Percentiles rank a stretch among this genome's conserved stretches.
Conservation (phyloP, 805 yeast genomes). For the Hanseniaspora vineae region DNA sequence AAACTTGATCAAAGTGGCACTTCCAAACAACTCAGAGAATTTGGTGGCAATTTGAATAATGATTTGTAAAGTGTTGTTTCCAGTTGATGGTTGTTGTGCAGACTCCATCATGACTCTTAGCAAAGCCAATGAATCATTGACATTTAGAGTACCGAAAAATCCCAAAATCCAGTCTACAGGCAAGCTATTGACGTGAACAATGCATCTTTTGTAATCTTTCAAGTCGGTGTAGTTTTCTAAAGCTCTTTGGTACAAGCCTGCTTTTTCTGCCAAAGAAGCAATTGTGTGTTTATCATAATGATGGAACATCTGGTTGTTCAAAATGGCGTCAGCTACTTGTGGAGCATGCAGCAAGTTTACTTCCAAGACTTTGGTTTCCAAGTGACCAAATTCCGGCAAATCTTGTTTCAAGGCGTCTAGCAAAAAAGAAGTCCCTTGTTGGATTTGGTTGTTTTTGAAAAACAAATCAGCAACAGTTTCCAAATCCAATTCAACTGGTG, state of each 20-base stretch:
- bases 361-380: conserved; percentile 90
- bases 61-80: conserved; percentile 44
- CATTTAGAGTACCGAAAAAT: conserved; percentile 87
- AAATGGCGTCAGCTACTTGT: conserved; percentile 97
- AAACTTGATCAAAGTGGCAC: conserved; percentile 69
- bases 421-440: conserved; percentile 95
- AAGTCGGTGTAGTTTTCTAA: conserved; percentile 90
- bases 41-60: conserved; percentile 95
- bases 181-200: conserved; percentile 71
- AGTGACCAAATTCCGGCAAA: conserved; percentile 86
- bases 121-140: conserved; percentile 83
- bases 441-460: conserved; percentile 85
- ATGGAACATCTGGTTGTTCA: conserved; percentile 90
- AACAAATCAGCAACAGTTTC: conserved; percentile 88
- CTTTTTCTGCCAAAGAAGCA: conserved; percentile 86
- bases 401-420: conserved; percentile 91
- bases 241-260: conserved; percentile 93
- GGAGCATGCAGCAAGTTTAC: conserved; percentile 92
- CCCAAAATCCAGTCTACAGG: conserved; percentile 90
- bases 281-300: conserved; percentile 90
- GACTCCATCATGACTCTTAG: conserved; percentile 72
- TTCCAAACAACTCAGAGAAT: conserved; percentile 86
- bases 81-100: conserved; percentile 27
- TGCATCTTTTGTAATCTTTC: conserved; percentile 89
- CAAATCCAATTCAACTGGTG: conserved; percentile 54